Percentiles rank a stretch among this genome's conserved stretches.
phyloP scores from a whole-genome alignment of 345 rosid genomes.

The Salix suchowensis region DNA sequence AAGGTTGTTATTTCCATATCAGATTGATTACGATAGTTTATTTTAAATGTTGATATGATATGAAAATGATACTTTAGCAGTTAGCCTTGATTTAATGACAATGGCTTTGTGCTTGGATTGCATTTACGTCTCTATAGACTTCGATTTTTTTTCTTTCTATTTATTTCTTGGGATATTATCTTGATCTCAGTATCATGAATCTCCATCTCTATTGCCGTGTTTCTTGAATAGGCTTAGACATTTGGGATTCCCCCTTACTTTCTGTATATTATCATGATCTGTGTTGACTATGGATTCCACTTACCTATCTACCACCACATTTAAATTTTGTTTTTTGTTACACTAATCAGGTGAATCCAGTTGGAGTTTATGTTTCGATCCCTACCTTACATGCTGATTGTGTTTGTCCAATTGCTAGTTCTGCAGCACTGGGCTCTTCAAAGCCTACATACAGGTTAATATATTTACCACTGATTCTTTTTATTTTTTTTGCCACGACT shows the following conservation, averaged over 20 bases:
- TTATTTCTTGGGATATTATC: neutral
- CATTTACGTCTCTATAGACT: neutral
- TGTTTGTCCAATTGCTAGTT: constrained; percentile 10
- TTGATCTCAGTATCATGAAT: neutral
- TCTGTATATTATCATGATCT: neutral
- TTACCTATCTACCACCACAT: neutral
- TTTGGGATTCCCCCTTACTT: neutral
- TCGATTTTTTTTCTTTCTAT: neutral
- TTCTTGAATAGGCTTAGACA: neutral
- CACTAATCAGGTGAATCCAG: constrained; percentile 13
- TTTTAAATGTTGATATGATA: neutral
- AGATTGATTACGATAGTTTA: neutral
- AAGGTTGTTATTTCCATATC: neutral
- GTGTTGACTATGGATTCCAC: neutral
- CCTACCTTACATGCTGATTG: constrained; percentile 4
- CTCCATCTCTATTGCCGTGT: neutral
- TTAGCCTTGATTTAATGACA: neutral
- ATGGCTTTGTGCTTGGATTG: neutral
- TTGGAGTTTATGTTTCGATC: neutral
- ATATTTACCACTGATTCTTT: neutral
- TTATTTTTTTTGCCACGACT: neutral
- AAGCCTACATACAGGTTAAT: constrained; percentile 30
- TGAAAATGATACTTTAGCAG: neutral
- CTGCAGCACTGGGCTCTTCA: constrained; percentile 19
- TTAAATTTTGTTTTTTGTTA: neutral